Conservation (phyloP, 2,329 filamentous ascomycete species). For the Onygena corvina region DNA sequence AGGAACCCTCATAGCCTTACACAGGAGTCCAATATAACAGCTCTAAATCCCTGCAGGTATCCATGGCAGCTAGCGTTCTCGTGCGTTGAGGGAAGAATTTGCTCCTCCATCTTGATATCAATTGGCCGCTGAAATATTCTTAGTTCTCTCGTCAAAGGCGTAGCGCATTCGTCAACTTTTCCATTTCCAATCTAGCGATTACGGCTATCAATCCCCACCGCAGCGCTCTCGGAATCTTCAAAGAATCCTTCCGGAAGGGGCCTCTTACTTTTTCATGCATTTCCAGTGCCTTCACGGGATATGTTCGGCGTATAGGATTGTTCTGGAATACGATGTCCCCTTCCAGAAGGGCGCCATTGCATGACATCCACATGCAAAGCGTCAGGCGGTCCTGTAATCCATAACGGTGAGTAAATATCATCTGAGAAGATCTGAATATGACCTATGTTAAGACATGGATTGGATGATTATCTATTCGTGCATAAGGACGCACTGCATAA, state of each 20-base stretch:
- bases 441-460: not conserved
- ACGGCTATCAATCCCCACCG: not conserved
- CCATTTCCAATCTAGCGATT: not conserved
- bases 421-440: not conserved
- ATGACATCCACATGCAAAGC: not conserved
- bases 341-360: not conserved
- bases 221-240: not conserved
- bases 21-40: not conserved
- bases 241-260: not conserved
- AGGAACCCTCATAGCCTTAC: not conserved
- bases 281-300: not conserved
- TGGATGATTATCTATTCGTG: not conserved
- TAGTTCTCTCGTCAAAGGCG: no score
- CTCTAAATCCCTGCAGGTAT: not conserved
- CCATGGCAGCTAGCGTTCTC: slow-evolving; percentile 1
- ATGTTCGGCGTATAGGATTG: not conserved
- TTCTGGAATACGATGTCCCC: not conserved
- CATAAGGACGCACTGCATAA: not conserved
- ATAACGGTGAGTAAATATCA: not conserved
- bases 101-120: no score
- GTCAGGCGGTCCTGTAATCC: no score
- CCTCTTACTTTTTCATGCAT: not conserved
- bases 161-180: not conserved
- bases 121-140: no score
- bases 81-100: no score